Evolutionary conservation across 257 asterid genomes (phyloP).

Genomic region (Linaria vulgaris): DNA sequence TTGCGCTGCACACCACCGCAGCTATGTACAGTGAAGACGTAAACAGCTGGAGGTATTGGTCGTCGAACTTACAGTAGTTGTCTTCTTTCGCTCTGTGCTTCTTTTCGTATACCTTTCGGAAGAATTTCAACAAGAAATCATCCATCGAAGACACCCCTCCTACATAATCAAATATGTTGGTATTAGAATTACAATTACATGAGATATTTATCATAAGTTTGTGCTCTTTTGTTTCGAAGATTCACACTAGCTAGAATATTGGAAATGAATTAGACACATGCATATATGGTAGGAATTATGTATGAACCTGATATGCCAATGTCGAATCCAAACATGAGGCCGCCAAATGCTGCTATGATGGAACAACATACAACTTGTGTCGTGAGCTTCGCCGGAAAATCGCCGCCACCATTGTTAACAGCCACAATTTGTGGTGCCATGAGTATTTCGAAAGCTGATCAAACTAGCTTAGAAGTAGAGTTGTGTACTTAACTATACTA

Average conservation of each 20-base stretch:
- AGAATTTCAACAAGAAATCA: slow-evolving; percentile 47
- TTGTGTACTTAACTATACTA: too few relatives aligned
- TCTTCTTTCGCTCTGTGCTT: slow-evolving; percentile 39
- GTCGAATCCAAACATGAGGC: slow-evolving; percentile 33
- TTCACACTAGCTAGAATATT: too few relatives aligned
- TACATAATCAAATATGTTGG: too few relatives aligned
- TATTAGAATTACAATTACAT: too few relatives aligned
- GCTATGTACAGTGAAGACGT: slow-evolving; percentile 52
- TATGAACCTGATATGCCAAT: slow-evolving; percentile 25
- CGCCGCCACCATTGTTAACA: neutral
- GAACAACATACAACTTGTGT: neutral
- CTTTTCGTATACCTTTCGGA: slow-evolving; percentile 37
- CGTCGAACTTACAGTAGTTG: slow-evolving; percentile 51
- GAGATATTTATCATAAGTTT: too few relatives aligned
- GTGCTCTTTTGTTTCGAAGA: too few relatives aligned
- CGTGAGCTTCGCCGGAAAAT: neutral
- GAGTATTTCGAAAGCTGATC: too few relatives aligned
- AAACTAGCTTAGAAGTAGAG: too few relatives aligned
- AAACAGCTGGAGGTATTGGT: slow-evolving; percentile 48
- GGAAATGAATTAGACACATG: too few relatives aligned
- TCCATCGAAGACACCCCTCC: slow-evolving; percentile 65
- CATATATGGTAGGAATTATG: too few relatives aligned
- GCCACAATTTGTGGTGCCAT: neutral
- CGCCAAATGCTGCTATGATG: slow-evolving; percentile 27
- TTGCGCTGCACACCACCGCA: slow-evolving; percentile 42